Percentiles rank a stretch among this genome's conserved stretches.
phyloP scores from a whole-genome alignment of 148 eudicot species.

The Rhododendron molle region DNA sequence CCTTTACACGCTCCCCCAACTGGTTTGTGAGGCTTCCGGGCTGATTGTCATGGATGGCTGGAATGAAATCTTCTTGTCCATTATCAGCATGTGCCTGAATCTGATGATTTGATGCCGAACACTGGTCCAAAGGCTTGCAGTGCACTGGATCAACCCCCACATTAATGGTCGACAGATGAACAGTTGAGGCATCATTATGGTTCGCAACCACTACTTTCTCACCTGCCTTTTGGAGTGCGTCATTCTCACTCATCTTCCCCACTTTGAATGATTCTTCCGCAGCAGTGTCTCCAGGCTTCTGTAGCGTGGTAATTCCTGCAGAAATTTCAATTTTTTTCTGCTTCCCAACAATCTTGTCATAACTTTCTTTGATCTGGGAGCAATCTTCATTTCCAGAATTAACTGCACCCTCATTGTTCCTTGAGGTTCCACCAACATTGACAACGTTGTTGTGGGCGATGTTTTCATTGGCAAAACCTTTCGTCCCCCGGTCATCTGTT shows the following conservation, averaged over 20 bases:
- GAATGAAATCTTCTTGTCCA: not conserved
- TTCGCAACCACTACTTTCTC: not conserved
- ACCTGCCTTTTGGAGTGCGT: not conserved
- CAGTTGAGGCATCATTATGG: constrained; percentile 6
- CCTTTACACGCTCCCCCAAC: not conserved
- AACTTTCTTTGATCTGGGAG: not conserved
- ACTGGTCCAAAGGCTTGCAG: not conserved
- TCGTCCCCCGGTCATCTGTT: not conserved
- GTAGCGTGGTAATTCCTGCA: not conserved
- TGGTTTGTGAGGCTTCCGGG: not conserved
- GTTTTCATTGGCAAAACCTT: not conserved
- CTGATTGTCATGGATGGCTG: not conserved
- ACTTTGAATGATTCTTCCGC: not conserved
- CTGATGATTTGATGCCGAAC: not conserved
- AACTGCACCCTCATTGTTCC: not conserved
- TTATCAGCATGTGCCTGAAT: not conserved
- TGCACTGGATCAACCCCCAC: not conserved
- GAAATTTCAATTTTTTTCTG: not conserved
- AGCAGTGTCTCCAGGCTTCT: not conserved
- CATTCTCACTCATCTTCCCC: not conserved
- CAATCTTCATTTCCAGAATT: constrained; percentile 6
- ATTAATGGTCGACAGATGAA: not conserved
- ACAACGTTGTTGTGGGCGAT: not conserved
- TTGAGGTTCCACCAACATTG: not conserved
- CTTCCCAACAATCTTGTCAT: not conserved